A percentile compares a stretch with the other conserved stretches of the same genome.
Conservation (phyloP, 352 stramenopile species). For the Phytophthora cactorum region DNA sequence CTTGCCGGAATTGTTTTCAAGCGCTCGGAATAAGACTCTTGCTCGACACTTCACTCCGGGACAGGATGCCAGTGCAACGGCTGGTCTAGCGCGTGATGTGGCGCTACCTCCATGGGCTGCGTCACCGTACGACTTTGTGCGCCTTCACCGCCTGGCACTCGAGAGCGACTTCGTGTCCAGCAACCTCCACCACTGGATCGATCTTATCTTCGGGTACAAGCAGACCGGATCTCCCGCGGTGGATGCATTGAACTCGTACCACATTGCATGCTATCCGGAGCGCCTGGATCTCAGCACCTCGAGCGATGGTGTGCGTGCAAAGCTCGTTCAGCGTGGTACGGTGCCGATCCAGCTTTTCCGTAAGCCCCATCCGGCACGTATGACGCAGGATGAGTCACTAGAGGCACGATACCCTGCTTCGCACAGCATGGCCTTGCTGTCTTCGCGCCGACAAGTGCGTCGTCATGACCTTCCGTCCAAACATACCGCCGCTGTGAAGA, state of each 20-base stretch:
- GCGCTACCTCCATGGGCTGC: constrained; percentile 96
- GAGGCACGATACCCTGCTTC: constrained; percentile 76
- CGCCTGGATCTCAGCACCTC: constrained; percentile 70
- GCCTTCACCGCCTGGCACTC: constrained; percentile 94
- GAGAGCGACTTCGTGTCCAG: constrained; percentile 98
- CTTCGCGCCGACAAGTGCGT: constrained; percentile 80
- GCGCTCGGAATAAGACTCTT: constrained; percentile 70
- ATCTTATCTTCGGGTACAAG: constrained; percentile 99
- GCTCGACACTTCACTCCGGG: constrained; percentile 45
- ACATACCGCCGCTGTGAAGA: constrained; percentile 69
- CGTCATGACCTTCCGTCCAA: constrained; percentile 81
- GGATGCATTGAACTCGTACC: constrained; percentile 94
- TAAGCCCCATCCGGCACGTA: constrained; percentile 68
- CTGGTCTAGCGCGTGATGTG: constrained; percentile 84
- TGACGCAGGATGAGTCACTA: constrained; percentile 81
- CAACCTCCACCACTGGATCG: constrained; percentile 98
- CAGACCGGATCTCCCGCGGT: constrained; percentile 91
- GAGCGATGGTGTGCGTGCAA: constrained; percentile 60
- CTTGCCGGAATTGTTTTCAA: constrained; percentile 72
- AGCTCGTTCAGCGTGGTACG: constrained; percentile 77
- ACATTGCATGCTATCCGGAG: constrained; percentile 83
- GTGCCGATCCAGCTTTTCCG: constrained; percentile 82
- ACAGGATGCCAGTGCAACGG: constrained; percentile 41
- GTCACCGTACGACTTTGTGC: constrained; percentile 96
- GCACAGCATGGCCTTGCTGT: constrained; percentile 74